phyloP scores from a whole-genome alignment of 768 basidiomycete genomes.

The Calocybe cyanea region DNA sequence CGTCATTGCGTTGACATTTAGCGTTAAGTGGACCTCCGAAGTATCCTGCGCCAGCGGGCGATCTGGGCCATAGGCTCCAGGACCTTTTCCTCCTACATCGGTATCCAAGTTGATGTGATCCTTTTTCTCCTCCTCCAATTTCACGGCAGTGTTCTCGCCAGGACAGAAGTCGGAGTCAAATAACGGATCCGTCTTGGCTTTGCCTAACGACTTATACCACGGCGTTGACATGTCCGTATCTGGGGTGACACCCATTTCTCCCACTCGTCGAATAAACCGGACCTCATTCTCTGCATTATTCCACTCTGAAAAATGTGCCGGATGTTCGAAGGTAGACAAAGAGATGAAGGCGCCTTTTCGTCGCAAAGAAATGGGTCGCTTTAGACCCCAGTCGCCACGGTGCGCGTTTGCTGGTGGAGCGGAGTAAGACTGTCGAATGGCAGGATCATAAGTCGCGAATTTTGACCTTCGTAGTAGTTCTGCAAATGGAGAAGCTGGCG shows the following conservation, averaged over 20 bases:
- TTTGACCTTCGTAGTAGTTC: conserved; percentile 77
- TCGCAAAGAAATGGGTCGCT: conserved; percentile 72
- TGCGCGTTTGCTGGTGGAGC: conserved; percentile 64
- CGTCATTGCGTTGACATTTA: conserved; percentile 61
- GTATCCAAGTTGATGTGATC: conserved; percentile 9
- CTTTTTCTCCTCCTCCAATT: conserved; percentile 1
- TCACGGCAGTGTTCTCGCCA: conserved; percentile 16
- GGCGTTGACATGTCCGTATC: conserved; percentile 17
- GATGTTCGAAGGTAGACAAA: conserved; percentile 65
- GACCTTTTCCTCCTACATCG: conserved; percentile 23
- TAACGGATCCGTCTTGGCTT: conserved; percentile 27
- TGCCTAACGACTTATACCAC: conserved; percentile 41
- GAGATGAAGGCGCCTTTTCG: conserved; percentile 63
- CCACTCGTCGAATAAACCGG: conserved; percentile 63
- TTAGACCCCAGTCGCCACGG: conserved; percentile 83
- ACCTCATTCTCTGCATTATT: conserved; percentile 60
- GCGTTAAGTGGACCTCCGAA: conserved; percentile 27
- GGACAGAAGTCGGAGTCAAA: conserved; percentile 46
- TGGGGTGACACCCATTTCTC: conserved; percentile 52
- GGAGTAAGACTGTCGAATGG: conserved; percentile 75
- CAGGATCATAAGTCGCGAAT: conserved; percentile 76
- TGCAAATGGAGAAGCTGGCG: conserved; percentile 66
- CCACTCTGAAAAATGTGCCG: conserved; percentile 78
- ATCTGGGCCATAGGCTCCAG: conserved; percentile 23
- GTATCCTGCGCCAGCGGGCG: background rate